Base-by-base conservation (phyloP, 2,329 filamentous ascomycete genomes). In the Tolypocladium endophyticum region DNA sequence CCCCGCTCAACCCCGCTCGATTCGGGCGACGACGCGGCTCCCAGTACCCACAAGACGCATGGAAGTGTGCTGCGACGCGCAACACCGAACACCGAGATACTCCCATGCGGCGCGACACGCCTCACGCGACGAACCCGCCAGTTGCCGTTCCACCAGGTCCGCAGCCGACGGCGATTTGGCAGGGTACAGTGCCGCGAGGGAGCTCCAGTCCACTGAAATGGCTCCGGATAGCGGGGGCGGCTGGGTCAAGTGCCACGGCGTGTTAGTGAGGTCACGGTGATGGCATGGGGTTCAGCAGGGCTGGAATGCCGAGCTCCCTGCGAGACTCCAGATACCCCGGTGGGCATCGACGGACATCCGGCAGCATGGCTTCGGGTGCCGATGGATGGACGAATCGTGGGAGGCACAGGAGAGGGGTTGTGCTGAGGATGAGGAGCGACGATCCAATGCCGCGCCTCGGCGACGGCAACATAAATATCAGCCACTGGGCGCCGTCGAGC, bases 11-110 rank as follows among this genome's bases (percentile, higher is more conserved):
- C 55, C 55, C 55, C 55, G 55, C 55, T 56, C 55, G 23, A 43
- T 23, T 16, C 30, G 50, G 30, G 16, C 41, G 16, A 39, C 35
- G 30, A 53, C 56, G 20, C 56, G n/a, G 45, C 45, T 41, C 56
- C n/a, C 14, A 38, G 36, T 23, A 16, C 25, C 54, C 54, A 56
- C 54, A 43, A 6, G 4, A 18, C 16, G 20, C 28, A 25, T 30
- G 9, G 45, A 50, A n/a, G 14, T 50, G 47, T 50, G 43, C 54
- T 56, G 28, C 8, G 55, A 7, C 18, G 20, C 2, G 41, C 58
- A 61, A 64, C 57, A 25, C 63, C 63, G 63, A 65, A 65, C n/a
- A 14, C 63, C 63, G 63, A 65, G 60, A 58, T 64, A 55, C 36
- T 55, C 54, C 61, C 59, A 58, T 55, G 39, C 35, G 35, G 38